phyloP scores from a whole-genome alignment of 768 basidiomycete genomes.

The Russula emetica region DNA sequence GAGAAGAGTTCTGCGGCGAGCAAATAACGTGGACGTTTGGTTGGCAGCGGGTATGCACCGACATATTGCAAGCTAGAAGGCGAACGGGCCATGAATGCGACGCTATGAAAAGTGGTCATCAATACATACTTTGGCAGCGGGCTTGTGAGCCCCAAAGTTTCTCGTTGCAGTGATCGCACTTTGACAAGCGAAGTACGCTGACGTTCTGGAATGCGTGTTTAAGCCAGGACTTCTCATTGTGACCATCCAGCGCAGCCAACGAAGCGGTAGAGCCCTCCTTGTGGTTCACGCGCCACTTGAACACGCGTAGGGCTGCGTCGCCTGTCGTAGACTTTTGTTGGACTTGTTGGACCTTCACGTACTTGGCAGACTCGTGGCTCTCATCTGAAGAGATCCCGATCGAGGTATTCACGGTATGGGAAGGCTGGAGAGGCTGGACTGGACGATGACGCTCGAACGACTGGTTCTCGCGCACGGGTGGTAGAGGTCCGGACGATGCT shows the following conservation, averaged over 20 bases:
- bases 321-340: conserved; percentile 37
- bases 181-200: conserved; percentile 80
- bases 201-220: conserved; percentile 89
- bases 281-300: conserved; percentile 55
- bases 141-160: conserved; percentile 99
- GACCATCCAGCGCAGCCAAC: conserved; percentile 29
- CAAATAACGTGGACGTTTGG: conserved; percentile 17
- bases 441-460: conserved; percentile 18
- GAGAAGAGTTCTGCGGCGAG: conserved; percentile 20
- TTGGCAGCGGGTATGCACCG: conserved; percentile 28
- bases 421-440: not conserved
- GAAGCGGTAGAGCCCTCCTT: conserved; percentile 60
- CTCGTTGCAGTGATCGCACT: conserved; percentile 94
- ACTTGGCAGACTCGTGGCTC: conserved; percentile 39
- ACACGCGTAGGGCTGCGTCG: conserved; percentile 39
- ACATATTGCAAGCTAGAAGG: conserved; percentile 24
- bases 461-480: not conserved
- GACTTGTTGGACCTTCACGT: conserved; percentile 37
- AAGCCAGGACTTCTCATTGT: conserved; percentile 30
- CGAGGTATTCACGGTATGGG: conserved; percentile 19
- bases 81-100: not conserved
- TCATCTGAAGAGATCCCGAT: conserved; percentile 43
- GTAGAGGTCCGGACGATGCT: conserved; percentile 14
- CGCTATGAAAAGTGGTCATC: not conserved
- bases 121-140: conserved; percentile 74